Evolutionary conservation across 1,139 yeast genomes (phyloP).

Genomic region (Kodamaea fungicola): DNA sequence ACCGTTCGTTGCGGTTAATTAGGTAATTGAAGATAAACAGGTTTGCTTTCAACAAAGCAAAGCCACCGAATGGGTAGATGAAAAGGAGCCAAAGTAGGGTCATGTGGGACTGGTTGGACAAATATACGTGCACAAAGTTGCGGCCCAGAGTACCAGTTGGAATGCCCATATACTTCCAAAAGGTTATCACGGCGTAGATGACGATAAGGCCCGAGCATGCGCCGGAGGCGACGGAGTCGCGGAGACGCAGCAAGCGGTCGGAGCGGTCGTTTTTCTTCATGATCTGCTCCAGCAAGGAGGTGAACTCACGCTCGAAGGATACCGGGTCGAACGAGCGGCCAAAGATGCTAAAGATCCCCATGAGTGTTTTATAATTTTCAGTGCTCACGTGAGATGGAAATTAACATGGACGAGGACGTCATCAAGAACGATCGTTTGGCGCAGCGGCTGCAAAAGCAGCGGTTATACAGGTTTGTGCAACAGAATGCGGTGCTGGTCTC

Average conservation of each 20-base stretch:
- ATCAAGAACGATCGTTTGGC: conserved; percentile 1
- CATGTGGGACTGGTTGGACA: conserved; percentile 20
- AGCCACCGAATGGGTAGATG: conserved; percentile 27
- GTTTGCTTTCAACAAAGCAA: conserved; percentile 19
- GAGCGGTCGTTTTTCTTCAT: conserved; percentile 3
- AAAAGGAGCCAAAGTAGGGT: conserved; percentile 18
- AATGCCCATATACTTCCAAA: conserved; percentile 23
- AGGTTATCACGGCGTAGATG: conserved; percentile 29
- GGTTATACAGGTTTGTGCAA: conserved; percentile 20
- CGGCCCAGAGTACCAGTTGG: conserved; percentile 16
- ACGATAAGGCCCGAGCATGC: conserved; percentile 12
- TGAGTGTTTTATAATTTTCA: conserved; percentile 5
- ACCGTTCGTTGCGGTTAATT: conserved; percentile 19
- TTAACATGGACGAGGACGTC: neutral
- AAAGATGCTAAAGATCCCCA: conserved; percentile 32
- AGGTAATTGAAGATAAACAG: conserved; percentile 22
- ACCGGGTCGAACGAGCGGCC: conserved; percentile 46
- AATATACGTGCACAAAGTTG: conserved; percentile 21
- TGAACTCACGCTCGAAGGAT: conserved; percentile 49
- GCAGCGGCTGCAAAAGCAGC: conserved; percentile 3
- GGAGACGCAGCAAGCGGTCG: neutral
- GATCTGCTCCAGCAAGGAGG: conserved; percentile 20
- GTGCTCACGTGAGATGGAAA: neutral
- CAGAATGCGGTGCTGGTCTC: conserved; percentile 6
- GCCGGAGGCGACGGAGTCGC: conserved; percentile 1